A percentile compares a stretch with the other conserved stretches of the same genome.
Evolutionary conservation across 176 grass and related monocot species (phyloP).

Genomic region (Eragrostis nindensis): DNA sequence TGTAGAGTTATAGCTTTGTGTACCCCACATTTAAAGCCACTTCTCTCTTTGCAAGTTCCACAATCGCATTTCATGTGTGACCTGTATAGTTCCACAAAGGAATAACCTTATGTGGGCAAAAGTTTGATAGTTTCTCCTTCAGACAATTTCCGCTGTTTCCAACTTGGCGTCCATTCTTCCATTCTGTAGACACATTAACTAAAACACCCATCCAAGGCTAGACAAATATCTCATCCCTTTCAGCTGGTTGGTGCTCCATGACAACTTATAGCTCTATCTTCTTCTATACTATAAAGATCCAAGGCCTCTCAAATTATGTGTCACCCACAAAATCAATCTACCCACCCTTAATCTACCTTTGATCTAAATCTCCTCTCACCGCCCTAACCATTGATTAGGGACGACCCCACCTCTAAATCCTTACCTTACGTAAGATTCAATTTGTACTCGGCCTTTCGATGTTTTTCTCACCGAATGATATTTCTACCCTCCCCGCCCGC

Average conservation of each 20-base stretch:
- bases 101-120: conserved; percentile 41
- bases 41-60: conserved; percentile 64
- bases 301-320: too few species aligned
- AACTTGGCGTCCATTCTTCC: conserved; percentile 50
- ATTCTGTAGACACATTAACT: conserved; percentile 50
- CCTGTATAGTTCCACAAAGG: conserved; percentile 60
- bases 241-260: neutral
- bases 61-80: conserved; percentile 57
- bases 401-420: too few species aligned
- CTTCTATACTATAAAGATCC: too few species aligned
- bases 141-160: conserved; percentile 45
- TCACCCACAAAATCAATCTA: too few species aligned
- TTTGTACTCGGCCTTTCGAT: too few species aligned
- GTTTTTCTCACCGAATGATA: too few species aligned
- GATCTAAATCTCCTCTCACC: too few species aligned
- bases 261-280: neutral
- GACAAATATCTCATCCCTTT: conserved; percentile 30
- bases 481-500: too few species aligned
- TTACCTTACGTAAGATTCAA: too few species aligned
- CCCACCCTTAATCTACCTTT: too few species aligned
- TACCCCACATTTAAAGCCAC: conserved; percentile 51
- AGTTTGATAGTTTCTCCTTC: conserved; percentile 13
- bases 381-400: too few species aligned
- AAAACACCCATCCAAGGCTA: conserved; percentile 57
- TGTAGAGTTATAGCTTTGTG: too few species aligned